Percentiles rank a stretch among this genome's conserved stretches.
Conservation (phyloP, 108 stramenopile genomes). For the Fistulifera pelliculosa region DNA sequence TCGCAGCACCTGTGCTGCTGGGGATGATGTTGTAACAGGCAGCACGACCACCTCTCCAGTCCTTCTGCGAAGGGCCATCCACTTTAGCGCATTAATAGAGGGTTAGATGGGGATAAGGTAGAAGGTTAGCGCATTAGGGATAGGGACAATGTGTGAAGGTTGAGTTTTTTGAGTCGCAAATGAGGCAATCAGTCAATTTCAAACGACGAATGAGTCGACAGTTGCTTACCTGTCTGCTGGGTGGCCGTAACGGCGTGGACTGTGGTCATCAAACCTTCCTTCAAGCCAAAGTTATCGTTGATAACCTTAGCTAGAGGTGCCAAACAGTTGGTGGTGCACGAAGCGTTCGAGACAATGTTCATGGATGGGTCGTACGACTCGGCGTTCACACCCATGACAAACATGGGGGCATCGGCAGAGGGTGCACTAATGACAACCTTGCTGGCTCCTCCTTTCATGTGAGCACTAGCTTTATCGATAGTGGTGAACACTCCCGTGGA, state of each 20-base stretch:
- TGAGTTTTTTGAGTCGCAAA: no score
- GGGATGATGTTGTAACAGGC: slow-evolving; percentile 99
- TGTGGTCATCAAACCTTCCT: slow-evolving; percentile 98
- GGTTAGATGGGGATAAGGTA: no score
- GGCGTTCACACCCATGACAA: slow-evolving; percentile 96
- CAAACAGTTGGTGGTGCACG: slow-evolving; percentile 98
- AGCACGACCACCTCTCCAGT: slow-evolving; percentile 97
- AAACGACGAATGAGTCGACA: no score
- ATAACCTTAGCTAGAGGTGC: slow-evolving; percentile 97
- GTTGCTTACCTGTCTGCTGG: slow-evolving; percentile 94
- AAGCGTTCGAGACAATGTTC: slow-evolving; percentile 98
- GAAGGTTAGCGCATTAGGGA: no score
- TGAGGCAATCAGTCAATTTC: no score
- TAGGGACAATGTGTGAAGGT: no score
- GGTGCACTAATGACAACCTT: slow-evolving; percentile 98
- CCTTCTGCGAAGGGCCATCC: slow-evolving; percentile 96
- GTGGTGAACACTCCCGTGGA: slow-evolving; percentile 94
- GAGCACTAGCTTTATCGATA: slow-evolving; percentile 68
- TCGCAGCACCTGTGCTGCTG: slow-evolving; percentile 93
- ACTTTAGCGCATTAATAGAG: no score
- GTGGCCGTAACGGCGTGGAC: slow-evolving; percentile 99
- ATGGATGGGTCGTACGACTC: slow-evolving; percentile 81
- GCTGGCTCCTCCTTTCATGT: slow-evolving; percentile 92
- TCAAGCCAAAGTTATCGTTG: slow-evolving; percentile 95
- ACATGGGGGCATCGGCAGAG: slow-evolving; percentile 95